These are phyloP conservation scores for Phytopythium montanum DNA, from an alignment of 352 stramenopile species.

Conservation along the genomic window DNA sequence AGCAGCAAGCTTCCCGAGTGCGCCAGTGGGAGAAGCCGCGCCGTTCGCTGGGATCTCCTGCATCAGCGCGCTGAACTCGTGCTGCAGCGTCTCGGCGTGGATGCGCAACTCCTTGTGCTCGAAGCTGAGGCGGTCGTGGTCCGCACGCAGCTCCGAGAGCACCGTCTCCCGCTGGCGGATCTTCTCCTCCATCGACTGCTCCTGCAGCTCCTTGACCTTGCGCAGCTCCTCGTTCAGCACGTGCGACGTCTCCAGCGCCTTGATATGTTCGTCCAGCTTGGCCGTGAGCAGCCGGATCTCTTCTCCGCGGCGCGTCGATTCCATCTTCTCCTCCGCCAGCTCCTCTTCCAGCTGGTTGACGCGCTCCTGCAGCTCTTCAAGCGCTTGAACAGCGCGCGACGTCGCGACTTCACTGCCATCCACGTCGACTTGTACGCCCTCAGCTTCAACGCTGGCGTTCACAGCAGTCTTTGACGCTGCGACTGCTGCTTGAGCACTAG, in stretches of 20 bases:
- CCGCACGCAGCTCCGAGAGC: conserved; percentile 47
- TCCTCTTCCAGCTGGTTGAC: conserved; percentile 73
- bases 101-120: conserved; percentile 82
- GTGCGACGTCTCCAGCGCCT: conserved; percentile 56
- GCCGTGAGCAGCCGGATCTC: conserved; percentile 71
- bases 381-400: conserved; percentile 45
- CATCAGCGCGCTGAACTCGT: conserved; percentile 60
- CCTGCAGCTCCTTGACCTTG: conserved; percentile 62
- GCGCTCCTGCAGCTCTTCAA: conserved; percentile 71
- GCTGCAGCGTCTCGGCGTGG: conserved; percentile 72
- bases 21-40: conserved; percentile 13
- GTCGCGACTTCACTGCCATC: conserved; percentile 25
- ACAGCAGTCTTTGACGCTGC: neutral
- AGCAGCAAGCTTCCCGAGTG: conserved; percentile 30
- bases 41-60: conserved; percentile 44
- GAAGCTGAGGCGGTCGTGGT: conserved; percentile 78
- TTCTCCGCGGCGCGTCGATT: conserved; percentile 67
- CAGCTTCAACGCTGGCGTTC: conserved; percentile 9
- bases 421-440: conserved; percentile 24
- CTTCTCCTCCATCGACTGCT: conserved; percentile 62
- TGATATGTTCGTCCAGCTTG: conserved; percentile 56
- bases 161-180: conserved; percentile 58
- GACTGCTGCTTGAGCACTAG: neutral
- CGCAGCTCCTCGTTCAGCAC: conserved; percentile 59
- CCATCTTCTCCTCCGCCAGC: conserved; percentile 72